Conservation (phyloP, 2,329 filamentous ascomycete genomes). For the Orbilia oligospora region DNA sequence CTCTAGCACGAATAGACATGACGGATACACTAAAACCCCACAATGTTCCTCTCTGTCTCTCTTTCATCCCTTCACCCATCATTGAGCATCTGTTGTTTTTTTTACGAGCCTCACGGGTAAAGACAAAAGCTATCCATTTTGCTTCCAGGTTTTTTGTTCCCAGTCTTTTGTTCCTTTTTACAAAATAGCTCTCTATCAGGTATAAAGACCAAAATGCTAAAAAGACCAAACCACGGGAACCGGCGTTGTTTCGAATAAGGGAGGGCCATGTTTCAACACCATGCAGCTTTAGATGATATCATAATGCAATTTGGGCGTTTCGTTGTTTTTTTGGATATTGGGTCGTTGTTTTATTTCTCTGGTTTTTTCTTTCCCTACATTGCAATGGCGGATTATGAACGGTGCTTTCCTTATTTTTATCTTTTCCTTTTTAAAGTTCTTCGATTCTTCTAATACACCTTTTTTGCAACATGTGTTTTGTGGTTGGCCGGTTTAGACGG, state of each 20-base stretch:
- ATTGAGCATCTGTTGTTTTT: constrained; percentile 27
- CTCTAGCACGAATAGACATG: constrained; percentile 50
- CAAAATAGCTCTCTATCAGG: constrained; percentile 43
- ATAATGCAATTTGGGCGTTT: constrained; percentile 62
- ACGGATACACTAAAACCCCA: constrained; percentile 29
- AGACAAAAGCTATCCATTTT: constrained; percentile 51
- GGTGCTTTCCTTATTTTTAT: constrained; percentile 16
- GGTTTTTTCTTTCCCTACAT: constrained; percentile 19
- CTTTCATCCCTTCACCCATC: constrained; percentile 9
- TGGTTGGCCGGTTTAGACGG: not conserved
- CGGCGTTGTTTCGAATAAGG: constrained; percentile 62
- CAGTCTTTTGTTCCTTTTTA: constrained; percentile 16
- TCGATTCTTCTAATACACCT: constrained; percentile 46
- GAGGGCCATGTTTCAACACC: constrained; percentile 62
- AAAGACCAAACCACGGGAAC: constrained; percentile 44
- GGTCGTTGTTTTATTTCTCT: constrained; percentile 1
- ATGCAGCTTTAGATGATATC: constrained; percentile 62
- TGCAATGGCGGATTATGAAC: constrained; percentile 49
- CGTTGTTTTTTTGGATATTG: constrained; percentile 28
- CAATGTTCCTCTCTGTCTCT: not conserved
- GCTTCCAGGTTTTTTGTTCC: constrained; percentile 25
- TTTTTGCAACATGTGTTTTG: constrained; percentile 13
- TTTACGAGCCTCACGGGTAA: constrained; percentile 19
- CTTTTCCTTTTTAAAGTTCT: constrained; percentile 29
- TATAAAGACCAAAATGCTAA: constrained; percentile 33